A percentile compares a stretch with the other conserved stretches of the same genome.
phyloP scores from a whole-genome alignment of 495 filamentous ascomycete genomes.

The Evernia prunastri region DNA sequence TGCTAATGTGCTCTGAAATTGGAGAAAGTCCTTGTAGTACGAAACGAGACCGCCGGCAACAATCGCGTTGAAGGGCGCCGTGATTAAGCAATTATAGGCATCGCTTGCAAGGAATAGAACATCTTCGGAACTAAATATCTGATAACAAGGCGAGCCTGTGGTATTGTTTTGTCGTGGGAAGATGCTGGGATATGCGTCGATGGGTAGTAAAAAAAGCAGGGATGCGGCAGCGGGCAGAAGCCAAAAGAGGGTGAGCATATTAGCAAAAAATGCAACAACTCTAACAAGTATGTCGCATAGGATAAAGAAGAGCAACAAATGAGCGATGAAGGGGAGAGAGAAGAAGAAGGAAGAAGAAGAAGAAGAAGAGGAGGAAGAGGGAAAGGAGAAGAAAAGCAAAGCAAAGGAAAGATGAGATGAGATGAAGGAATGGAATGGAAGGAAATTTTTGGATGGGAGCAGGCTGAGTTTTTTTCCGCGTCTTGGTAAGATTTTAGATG shows the following conservation, averaged over 20 bases:
- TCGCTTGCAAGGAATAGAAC: constrained; percentile 33
- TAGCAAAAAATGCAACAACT: neutral
- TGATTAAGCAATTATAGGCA: constrained; percentile 48
- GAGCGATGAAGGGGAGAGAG: neutral
- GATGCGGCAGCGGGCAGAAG: neutral
- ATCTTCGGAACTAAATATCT: constrained; percentile 19
- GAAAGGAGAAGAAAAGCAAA: neutral
- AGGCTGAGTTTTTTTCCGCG: no score
- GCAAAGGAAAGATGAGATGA: neutral
- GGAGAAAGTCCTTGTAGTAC: constrained; percentile 50
- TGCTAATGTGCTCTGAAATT: constrained; percentile 51
- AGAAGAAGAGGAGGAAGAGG: neutral
- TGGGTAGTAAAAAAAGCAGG: neutral
- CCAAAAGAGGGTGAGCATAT: neutral
- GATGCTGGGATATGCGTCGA: neutral
- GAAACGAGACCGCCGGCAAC: constrained; percentile 45
- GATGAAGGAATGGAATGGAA: neutral
- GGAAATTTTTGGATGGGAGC: no score
- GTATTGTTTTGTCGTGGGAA: constrained; percentile 8
- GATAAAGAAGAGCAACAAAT: neutral
- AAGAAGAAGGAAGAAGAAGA: neutral
- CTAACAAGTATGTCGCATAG: neutral
- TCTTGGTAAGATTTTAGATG: neutral
- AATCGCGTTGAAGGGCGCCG: constrained; percentile 49
- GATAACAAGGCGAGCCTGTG: constrained; percentile 17